Evolutionary conservation across 768 basidiomycete species (phyloP), one percentile per base, ranked within the genome.

Genomic region (Podaxis mareebaensis): DNA sequence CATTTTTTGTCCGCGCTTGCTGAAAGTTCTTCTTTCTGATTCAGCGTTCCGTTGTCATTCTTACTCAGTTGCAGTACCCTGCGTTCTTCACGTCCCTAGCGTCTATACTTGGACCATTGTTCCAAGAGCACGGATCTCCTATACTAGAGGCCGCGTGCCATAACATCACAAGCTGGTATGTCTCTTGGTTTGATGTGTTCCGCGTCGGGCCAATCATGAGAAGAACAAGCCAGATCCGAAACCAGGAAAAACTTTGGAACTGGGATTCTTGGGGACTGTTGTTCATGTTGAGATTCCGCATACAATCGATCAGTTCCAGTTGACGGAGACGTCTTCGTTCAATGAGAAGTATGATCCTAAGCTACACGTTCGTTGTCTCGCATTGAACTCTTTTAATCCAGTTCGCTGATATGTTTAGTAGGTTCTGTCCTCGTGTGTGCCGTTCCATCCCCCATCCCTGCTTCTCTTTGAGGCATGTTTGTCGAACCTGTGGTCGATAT

Each of bases 131-230:
- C 65, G 93, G 92, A 3, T 81, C 84, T 4, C 82, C 91, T 0
- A 94, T 93, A 81, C 77, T 95, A 2, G 93, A 96, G 73, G 85
- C 88, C 1, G 92, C 93, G 2, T 95, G 92, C 71, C 85, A 95
- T 68, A 91, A 92, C 64, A 89, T 95, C 26, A 85, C 92, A 4
- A 85, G 81, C 64, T 96, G 94, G 94, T 95, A 77, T 74, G 86
- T 76, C 44, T 59, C 30, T 30, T n/a, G 33, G 53, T 53, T 46
- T 58, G 56, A 20, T 28, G 57, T 39, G 6, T 26, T 42, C 11
- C 8, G 30, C 52, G 51, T 39, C 20, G 46, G 54, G 56, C 60
- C 71, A 70, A 69, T 68, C 60, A 70, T 36, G 63, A 58, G 73
- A 81, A 87, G 85, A 74, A 78, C 82, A 95, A 95, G 94, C 86